These are phyloP conservation scores for Rhodotorula mucilaginosa DNA, from an alignment of 1,284 basidiomycete genomes.

Conservation along the genomic window DNA sequence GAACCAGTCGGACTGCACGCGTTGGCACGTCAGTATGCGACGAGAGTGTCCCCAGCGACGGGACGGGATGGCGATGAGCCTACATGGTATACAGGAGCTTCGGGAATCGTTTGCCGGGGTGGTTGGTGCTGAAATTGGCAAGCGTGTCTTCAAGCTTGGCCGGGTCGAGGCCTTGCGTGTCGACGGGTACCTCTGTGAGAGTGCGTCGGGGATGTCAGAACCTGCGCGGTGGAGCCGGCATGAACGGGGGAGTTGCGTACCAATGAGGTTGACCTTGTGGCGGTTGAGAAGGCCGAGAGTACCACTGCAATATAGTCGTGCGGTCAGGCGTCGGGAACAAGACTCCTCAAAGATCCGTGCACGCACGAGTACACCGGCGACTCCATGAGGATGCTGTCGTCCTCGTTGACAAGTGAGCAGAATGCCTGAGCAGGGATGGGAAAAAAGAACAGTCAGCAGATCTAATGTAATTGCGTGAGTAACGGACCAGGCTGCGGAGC, in stretches of 20 bases:
- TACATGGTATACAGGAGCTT: slow-evolving; percentile 76
- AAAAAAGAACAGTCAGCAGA: not conserved
- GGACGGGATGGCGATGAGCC: not conserved
- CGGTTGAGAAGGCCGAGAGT: slow-evolving; percentile 53
- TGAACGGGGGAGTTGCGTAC: slow-evolving; percentile 49
- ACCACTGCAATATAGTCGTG: slow-evolving; percentile 42
- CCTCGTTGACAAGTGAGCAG: slow-evolving; percentile 65
- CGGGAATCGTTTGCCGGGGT: slow-evolving; percentile 64
- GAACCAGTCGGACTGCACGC: slow-evolving; percentile 47
- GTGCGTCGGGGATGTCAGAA: not conserved
- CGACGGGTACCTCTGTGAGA: slow-evolving; percentile 71
- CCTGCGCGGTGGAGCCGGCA: too few species aligned
- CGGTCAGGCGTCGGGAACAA: not conserved
- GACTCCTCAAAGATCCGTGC: too few species aligned
- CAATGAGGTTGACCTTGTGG: slow-evolving; percentile 63
- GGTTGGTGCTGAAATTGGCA: slow-evolving; percentile 65
- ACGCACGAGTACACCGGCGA: slow-evolving; percentile 71
- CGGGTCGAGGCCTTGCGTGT: slow-evolving; percentile 70
- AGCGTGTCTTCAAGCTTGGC: slow-evolving; percentile 64
- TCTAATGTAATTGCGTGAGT: too few species aligned
- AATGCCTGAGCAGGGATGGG: slow-evolving; percentile 51
- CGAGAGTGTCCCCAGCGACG: too few species aligned
- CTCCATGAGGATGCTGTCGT: slow-evolving; percentile 80
- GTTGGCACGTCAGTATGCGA: accelerated
- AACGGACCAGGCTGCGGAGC: slow-evolving; percentile 14